phyloP scores from a whole-genome alignment of 2,329 filamentous ascomycete genomes.

The Gaeumannomyces sp. region DNA sequence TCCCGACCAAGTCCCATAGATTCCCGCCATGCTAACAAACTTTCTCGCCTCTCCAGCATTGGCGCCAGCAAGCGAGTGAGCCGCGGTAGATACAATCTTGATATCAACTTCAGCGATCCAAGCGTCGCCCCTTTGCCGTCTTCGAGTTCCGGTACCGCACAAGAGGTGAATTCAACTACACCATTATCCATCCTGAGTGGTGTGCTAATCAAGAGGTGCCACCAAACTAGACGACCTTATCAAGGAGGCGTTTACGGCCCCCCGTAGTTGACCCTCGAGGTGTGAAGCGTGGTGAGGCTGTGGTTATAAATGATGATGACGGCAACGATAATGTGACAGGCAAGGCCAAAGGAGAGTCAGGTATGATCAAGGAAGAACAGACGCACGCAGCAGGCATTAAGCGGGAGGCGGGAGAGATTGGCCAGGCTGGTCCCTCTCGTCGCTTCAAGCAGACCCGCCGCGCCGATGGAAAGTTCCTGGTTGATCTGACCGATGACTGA shows the following conservation, averaged over 20 bases:
- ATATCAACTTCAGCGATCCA: not conserved
- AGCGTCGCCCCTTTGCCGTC: not conserved
- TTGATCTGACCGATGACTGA: not conserved
- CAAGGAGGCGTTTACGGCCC: not conserved
- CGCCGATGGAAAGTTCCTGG: not conserved
- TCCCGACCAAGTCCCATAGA: too few relatives aligned
- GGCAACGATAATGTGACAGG: not conserved
- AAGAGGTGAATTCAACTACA: not conserved
- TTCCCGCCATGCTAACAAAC: too few relatives aligned
- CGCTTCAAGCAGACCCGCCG: not conserved
- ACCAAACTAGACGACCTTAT: not conserved
- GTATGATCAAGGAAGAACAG: not conserved
- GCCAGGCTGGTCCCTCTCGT: not conserved
- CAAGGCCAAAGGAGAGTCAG: not conserved
- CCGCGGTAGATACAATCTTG: not conserved
- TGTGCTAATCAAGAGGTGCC: not conserved
- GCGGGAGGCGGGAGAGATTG: not conserved
- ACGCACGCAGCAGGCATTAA: not conserved
- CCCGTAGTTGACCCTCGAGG: too few relatives aligned
- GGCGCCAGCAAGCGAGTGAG: too few relatives aligned
- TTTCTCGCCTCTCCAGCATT: too few relatives aligned
- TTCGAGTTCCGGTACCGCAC: not conserved
- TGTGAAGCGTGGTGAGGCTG: too few relatives aligned
- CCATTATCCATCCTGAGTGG: not conserved
- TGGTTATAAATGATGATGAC: not conserved